A percentile compares a stretch with the other conserved stretches of the same genome.
phyloP scores from a whole-genome alignment of 768 basidiomycete genomes.

The Pholiota molesta region DNA sequence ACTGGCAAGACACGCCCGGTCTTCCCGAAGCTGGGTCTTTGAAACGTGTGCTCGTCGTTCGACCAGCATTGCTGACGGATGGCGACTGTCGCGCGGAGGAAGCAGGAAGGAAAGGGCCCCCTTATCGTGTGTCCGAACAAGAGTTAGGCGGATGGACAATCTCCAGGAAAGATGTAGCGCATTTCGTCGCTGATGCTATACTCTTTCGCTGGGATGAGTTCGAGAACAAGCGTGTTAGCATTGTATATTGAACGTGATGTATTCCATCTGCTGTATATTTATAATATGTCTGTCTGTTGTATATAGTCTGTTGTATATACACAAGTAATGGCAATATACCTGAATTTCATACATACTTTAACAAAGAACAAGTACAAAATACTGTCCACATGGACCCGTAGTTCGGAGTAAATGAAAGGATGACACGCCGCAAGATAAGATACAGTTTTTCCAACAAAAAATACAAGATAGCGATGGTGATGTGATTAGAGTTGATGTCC shows the following conservation, averaged over 20 bases:
- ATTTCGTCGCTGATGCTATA: slow-evolving; percentile 58
- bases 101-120: slow-evolving; percentile 22
- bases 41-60: slow-evolving; percentile 50
- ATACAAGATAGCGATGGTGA: background rate
- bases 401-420: too few relatives aligned
- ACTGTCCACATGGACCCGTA: too few relatives aligned
- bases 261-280: background rate
- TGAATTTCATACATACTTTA: too few relatives aligned
- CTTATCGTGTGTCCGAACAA: slow-evolving; percentile 47
- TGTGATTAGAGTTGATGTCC: background rate
- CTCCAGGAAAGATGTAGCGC: slow-evolving; percentile 65
- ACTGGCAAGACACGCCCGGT: slow-evolving; percentile 46
- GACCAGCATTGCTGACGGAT: slow-evolving; percentile 62
- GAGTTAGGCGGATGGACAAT: slow-evolving; percentile 49
- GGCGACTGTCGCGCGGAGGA: slow-evolving; percentile 50
- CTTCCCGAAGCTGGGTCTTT: slow-evolving; percentile 48
- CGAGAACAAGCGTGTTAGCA: slow-evolving; percentile 49
- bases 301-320: too few relatives aligned
- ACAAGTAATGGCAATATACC: background rate
- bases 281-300: background rate
- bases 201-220: slow-evolving; percentile 54
- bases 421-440: background rate
- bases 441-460: background rate
- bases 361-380: too few relatives aligned
- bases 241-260: slow-evolving; percentile 48